phyloP scores from a whole-genome alignment of 192 early-diverging fungal genomes.

The Coemansia biformis region DNA sequence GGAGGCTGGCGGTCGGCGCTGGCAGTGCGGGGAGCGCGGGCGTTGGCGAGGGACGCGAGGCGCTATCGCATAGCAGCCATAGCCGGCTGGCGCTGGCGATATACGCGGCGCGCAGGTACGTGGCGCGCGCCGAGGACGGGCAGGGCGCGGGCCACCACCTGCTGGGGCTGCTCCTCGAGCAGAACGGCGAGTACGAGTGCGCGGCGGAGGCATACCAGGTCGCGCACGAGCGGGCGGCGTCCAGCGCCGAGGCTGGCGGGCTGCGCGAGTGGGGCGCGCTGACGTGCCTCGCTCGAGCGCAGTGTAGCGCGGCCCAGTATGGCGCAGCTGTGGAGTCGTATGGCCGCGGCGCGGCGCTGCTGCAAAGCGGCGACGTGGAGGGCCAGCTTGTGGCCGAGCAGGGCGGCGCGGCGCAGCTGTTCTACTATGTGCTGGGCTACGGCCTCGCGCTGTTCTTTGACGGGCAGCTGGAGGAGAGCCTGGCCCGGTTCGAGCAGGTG shows the following conservation, averaged over 20 bases:
- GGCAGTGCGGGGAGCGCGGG: constrained; percentile 7
- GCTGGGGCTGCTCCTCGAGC: constrained; percentile 71
- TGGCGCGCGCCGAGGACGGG: constrained; percentile 21
- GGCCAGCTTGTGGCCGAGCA: constrained; percentile 1
- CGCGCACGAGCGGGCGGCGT: constrained; percentile 31
- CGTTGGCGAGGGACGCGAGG: constrained; percentile 5
- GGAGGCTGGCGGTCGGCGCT: constrained; percentile 13
- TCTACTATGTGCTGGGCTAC: constrained; percentile 50
- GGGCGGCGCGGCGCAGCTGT: constrained; percentile 21
- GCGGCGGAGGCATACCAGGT: constrained; percentile 62
- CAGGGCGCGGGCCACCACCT: constrained; percentile 36
- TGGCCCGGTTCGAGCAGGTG: constrained; percentile 69
- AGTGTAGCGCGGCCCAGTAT: constrained; percentile 61
- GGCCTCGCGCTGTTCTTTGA: constrained; percentile 76
- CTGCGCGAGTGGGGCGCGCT: constrained; percentile 49
- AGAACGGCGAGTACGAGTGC: constrained; percentile 58
- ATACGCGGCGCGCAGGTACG: constrained; percentile 30
- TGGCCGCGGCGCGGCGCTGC: constrained; percentile 16
- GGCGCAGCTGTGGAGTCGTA: constrained; percentile 56
- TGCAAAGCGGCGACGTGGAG: neutral
- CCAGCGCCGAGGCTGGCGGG: constrained; percentile 2
- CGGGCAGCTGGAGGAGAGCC: constrained; percentile 58
- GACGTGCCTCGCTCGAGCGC: constrained; percentile 63
- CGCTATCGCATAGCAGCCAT: constrained; percentile 33
- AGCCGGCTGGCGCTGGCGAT: constrained; percentile 34